A percentile compares a stretch with the other conserved stretches of the same genome.
Conservation (phyloP, 192 early-diverging fungal genomes). For the Linnemannia zychae region DNA sequence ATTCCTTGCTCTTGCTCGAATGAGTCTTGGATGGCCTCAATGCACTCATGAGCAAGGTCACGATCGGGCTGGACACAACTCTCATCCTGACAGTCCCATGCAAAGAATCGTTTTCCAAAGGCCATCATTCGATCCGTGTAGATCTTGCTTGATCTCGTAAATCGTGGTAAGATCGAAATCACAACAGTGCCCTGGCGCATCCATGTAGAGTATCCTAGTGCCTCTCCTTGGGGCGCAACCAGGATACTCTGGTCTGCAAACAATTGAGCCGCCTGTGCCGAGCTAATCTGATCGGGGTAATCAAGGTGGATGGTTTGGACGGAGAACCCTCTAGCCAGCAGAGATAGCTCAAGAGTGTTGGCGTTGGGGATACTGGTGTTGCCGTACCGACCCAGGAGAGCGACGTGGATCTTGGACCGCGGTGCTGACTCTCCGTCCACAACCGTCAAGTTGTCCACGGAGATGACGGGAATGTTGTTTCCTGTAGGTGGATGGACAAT, state of each 20-base stretch:
- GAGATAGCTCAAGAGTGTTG: slow-evolving; percentile 33
- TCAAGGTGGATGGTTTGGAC: slow-evolving; percentile 50
- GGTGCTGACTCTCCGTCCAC: slow-evolving; percentile 39
- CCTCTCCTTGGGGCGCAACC: slow-evolving; percentile 50
- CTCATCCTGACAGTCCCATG: slow-evolving; percentile 50
- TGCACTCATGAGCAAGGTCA: slow-evolving; percentile 49
- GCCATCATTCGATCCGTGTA: slow-evolving; percentile 58
- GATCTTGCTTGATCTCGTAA: slow-evolving; percentile 52
- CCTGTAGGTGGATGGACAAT: slow-evolving; percentile 37
- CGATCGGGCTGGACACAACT: slow-evolving; percentile 47
- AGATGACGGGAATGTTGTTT: slow-evolving; percentile 19
- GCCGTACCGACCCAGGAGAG: slow-evolving; percentile 45
- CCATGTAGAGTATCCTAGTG: slow-evolving; percentile 39
- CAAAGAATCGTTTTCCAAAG: slow-evolving; percentile 49
- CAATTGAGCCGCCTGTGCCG: slow-evolving; percentile 41
- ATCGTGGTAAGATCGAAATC: slow-evolving; percentile 42
- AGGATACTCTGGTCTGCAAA: slow-evolving; percentile 44
- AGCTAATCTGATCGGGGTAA: slow-evolving; percentile 24
- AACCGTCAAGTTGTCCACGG: slow-evolving; percentile 8
- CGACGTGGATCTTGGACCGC: slow-evolving; percentile 40
- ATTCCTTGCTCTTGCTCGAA: slow-evolving; percentile 19
- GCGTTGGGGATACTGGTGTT: slow-evolving; percentile 55
- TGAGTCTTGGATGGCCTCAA: slow-evolving; percentile 28
- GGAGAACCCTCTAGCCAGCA: slow-evolving; percentile 49
- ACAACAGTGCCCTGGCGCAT: slow-evolving; percentile 44